Percentiles rank a stretch among this genome's conserved stretches.
These are phyloP conservation scores for Adansonia madagascariensis DNA, from an alignment of 441 rosid genomes.

Conservation along the genomic window DNA sequence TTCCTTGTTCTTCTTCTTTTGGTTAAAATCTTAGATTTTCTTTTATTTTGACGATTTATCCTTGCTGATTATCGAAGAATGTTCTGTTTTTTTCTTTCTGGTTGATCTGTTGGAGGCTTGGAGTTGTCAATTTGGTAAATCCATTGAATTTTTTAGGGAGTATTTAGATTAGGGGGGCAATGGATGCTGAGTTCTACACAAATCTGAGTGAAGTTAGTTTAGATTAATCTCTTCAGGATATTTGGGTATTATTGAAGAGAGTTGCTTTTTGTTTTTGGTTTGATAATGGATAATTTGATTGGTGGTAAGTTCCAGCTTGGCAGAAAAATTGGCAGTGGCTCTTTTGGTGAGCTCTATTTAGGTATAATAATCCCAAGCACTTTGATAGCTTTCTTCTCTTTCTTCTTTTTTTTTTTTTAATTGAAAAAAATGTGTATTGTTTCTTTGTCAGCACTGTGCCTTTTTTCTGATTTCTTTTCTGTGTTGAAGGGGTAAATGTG, in stretches of 20 bases:
- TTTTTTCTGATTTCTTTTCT: neutral
- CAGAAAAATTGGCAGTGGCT: constrained; percentile 97
- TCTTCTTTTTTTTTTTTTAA: neutral
- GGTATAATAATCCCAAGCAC: constrained; percentile 48
- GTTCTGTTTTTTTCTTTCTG: constrained; percentile 3
- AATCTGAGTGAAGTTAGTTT: constrained; percentile 34
- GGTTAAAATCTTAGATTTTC: constrained; percentile 9
- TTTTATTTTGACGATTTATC: neutral
- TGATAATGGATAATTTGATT: constrained; percentile 75
- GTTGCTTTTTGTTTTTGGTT: constrained; percentile 31
- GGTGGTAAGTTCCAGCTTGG: constrained; percentile 97
- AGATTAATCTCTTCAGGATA: constrained; percentile 21
- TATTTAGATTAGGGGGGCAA: constrained; percentile 18
- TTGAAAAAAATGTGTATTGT: neutral
- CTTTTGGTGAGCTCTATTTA: constrained; percentile 92
- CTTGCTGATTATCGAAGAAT: constrained; percentile 26
- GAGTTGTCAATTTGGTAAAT: constrained; percentile 32
- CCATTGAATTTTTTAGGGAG: constrained; percentile 29
- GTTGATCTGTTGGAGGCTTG: constrained; percentile 15
- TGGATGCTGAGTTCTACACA: constrained; percentile 27
- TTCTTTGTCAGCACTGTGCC: constrained; percentile 14
- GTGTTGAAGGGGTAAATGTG: constrained; percentile 74
- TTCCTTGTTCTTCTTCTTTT: constrained; percentile 13
- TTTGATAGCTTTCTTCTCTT: neutral
- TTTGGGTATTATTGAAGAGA: constrained; percentile 19